Evolutionary conservation across 805 yeast species (phyloP).

Genomic region (Blastobotrys robertii): DNA sequence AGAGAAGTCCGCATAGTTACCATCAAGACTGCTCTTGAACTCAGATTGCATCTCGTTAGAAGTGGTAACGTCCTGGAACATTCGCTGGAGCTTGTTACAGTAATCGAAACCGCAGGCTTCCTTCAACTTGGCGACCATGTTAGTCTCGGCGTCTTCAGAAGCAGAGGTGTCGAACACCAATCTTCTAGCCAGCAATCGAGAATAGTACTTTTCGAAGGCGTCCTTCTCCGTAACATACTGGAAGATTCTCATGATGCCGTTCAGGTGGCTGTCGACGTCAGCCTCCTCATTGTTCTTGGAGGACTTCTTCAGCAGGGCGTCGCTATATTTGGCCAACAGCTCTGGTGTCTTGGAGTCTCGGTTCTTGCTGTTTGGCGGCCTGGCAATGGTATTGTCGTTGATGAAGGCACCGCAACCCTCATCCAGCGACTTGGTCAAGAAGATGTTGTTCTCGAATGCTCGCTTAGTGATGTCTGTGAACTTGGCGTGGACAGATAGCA

Average conservation of each 20-base stretch:
- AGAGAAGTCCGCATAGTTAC: constrained; percentile 41
- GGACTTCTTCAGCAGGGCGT: constrained; percentile 68
- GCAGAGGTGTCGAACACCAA: constrained; percentile 79
- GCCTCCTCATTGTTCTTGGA: constrained; percentile 55
- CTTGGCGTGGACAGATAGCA: constrained; percentile 58
- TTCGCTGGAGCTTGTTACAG: constrained; percentile 85
- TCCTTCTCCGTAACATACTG: constrained; percentile 88
- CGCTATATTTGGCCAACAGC: constrained; percentile 80
- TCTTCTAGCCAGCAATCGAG: constrained; percentile 81
- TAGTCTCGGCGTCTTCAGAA: constrained; percentile 75
- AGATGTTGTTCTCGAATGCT: constrained; percentile 65
- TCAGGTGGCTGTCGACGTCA: constrained; percentile 63
- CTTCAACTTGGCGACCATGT: constrained; percentile 75
- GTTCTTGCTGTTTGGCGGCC: constrained; percentile 28
- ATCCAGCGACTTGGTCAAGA: constrained; percentile 80
- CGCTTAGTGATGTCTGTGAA: constrained; percentile 53
- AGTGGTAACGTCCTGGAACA: constrained; percentile 89
- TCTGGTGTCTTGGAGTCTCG: constrained; percentile 78
- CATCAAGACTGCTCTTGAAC: constrained; percentile 38
- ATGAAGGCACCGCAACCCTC: constrained; percentile 79
- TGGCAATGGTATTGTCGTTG: constrained; percentile 71
- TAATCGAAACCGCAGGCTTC: constrained; percentile 87
- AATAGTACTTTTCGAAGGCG: constrained; percentile 86
- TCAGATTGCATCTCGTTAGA: constrained; percentile 63
- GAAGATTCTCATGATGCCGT: constrained; percentile 79